phyloP scores from a whole-genome alignment of 2,329 filamentous ascomycete genomes.

The Fusarium musae region DNA sequence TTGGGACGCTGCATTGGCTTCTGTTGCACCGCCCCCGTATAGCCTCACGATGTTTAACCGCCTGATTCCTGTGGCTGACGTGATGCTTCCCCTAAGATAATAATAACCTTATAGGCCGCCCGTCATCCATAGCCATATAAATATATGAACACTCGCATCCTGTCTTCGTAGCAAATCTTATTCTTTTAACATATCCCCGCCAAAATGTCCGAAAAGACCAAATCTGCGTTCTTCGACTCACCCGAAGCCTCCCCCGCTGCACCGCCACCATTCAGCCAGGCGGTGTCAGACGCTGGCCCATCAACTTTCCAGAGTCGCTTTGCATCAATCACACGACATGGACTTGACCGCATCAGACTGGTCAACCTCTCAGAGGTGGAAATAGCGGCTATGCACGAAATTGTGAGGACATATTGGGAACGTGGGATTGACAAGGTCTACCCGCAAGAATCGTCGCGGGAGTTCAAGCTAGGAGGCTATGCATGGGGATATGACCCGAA shows the following conservation, averaged over 20 bases:
- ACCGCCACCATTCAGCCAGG: slow-evolving; percentile 2
- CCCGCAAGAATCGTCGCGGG: neutral
- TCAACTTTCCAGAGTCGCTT: neutral
- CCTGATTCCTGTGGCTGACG: slow-evolving; percentile 2
- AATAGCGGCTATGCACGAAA: neutral
- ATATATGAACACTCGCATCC: no score
- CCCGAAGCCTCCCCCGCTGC: neutral
- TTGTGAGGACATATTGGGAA: slow-evolving; percentile 1
- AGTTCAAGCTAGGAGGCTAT: slow-evolving; percentile 18
- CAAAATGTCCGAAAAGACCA: slow-evolving; percentile 4
- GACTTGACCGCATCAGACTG: slow-evolving; percentile 6
- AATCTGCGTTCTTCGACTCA: neutral
- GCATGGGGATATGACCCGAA: slow-evolving; percentile 9
- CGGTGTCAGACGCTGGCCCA: neutral
- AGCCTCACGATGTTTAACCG: neutral
- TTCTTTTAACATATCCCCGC: rapidly evolving
- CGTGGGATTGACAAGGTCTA: slow-evolving; percentile 11
- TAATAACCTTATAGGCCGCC: no score
- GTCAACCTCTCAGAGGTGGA: slow-evolving; percentile 17
- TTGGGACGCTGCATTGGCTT: neutral
- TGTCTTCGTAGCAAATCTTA: rapidly evolving
- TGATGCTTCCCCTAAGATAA: neutral
- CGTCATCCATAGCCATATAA: no score
- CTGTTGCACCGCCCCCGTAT: neutral
- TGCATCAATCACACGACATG: slow-evolving; percentile 1